Base-by-base conservation (phyloP, 331 rosid species). In the Erythrophleum ivorense region DNA sequence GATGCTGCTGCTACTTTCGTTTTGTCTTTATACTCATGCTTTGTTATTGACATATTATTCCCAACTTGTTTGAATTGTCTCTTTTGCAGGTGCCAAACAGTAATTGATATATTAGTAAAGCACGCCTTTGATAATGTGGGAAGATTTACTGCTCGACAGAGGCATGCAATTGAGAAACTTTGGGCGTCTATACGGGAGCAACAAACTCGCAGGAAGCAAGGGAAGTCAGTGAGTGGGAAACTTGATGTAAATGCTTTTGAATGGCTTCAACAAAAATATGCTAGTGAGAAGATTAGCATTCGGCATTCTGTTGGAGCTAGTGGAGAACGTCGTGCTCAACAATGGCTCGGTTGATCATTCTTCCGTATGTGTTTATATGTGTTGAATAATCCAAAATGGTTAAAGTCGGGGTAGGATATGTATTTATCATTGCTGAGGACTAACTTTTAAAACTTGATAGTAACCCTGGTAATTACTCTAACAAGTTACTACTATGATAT, bases 131-230 rank as follows among this genome's bases (percentile, higher is more conserved):
- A 96, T 81, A 87, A 92, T 58, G 87, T 92, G 38, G 80, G 85
- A 7, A 93, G 90, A 89, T 96, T 96, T 87, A 93, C 99, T 3
- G 85, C 88, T 38, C 85, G 66, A 77, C 99, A 93, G 76, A 91
- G 97, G 82, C 90, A 86, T 63, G 99, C 99, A 8, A 87, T 94
- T 2, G 88, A 41, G 85, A 94, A 88, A 82, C 87, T 96, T 72
- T 92, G 99, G 99, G 95, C 92, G 63, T 96, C 97, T 6, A 88
- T 96, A 58, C 82, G 90, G 83, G 98, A 96, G 81, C 98, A 96
- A 67, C 97, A 87, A 57, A 78, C 82, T 75, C 90, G 88, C 33
- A 71, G 97, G 82, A 94, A 88, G 87, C 98, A 94, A 79, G 97
- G 99, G 81, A 94, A 90, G 82, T 89, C 99, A 8, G 90, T 91